Conservation (phyloP, 345 rosid genomes). For the Limnanthes douglasii region DNA sequence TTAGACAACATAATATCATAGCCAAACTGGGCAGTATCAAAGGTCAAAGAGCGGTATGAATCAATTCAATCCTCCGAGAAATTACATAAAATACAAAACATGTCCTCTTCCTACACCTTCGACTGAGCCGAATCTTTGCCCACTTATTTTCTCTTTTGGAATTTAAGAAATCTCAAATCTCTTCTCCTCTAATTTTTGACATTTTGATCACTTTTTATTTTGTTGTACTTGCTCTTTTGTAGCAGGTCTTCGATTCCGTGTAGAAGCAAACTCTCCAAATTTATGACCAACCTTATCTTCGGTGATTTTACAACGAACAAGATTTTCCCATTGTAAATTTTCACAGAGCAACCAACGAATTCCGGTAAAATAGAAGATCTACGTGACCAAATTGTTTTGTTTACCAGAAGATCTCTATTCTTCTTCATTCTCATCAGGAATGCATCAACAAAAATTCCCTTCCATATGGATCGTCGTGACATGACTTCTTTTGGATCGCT, state of each 20-base stretch:
- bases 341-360: constrained; percentile 18
- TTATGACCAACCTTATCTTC: constrained; percentile 34
- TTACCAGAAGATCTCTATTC: constrained; percentile 16
- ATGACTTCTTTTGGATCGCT: too few species aligned
- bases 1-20: too few species aligned
- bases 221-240: constrained; percentile 9
- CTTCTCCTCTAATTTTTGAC: too few species aligned
- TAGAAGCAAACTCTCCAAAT: constrained; percentile 33
- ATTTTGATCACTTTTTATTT: too few species aligned
- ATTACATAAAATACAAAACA: too few species aligned
- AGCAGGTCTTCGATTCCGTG: constrained; percentile 20
- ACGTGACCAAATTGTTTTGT: constrained; percentile 32
- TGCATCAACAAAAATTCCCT: constrained; percentile 32
- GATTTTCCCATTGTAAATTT: constrained; percentile 35
- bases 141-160: too few species aligned
- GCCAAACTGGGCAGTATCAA: too few species aligned
- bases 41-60: too few species aligned
- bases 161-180: too few species aligned
- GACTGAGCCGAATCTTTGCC: too few species aligned
- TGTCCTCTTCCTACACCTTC: too few species aligned
- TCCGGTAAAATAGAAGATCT: constrained; percentile 34
- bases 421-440: constrained; percentile 21
- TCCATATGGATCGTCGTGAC: constrained; percentile 28
- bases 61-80: too few species aligned
- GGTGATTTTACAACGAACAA: constrained; percentile 29